Conservation (phyloP, 306 rosid species). For the Rosa rugosa region DNA sequence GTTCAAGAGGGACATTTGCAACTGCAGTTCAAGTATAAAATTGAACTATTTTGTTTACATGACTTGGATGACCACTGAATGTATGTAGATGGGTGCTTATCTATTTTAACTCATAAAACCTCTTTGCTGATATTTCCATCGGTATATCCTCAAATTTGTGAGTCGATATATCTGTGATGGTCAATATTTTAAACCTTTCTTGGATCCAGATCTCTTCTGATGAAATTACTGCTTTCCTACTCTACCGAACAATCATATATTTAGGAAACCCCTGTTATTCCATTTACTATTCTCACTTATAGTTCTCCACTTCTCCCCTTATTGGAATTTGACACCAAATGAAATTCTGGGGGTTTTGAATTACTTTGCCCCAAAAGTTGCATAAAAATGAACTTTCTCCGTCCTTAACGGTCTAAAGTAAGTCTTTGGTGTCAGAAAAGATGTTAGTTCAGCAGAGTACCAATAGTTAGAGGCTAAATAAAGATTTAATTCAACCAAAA, state of each 20-base stretch:
- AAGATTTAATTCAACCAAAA: background rate
- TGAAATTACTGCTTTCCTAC: background rate
- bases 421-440: background rate
- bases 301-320: background rate
- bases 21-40: background rate
- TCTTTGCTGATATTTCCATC: background rate
- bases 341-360: background rate
- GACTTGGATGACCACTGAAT: background rate
- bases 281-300: background rate
- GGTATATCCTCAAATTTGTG: background rate
- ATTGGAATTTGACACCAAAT: background rate
- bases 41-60: background rate
- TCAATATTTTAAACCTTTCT: background rate
- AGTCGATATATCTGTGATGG: background rate
- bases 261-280: background rate
- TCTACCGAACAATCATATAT: background rate
- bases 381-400: background rate
- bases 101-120: background rate
- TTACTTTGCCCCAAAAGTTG: background rate
- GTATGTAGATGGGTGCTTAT: background rate
- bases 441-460: background rate
- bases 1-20: background rate
- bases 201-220: background rate
- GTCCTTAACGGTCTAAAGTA: no score
- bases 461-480: background rate